Evolutionary conservation across 768 basidiomycete species (phyloP).

Genomic region (Agaricus blazei): DNA sequence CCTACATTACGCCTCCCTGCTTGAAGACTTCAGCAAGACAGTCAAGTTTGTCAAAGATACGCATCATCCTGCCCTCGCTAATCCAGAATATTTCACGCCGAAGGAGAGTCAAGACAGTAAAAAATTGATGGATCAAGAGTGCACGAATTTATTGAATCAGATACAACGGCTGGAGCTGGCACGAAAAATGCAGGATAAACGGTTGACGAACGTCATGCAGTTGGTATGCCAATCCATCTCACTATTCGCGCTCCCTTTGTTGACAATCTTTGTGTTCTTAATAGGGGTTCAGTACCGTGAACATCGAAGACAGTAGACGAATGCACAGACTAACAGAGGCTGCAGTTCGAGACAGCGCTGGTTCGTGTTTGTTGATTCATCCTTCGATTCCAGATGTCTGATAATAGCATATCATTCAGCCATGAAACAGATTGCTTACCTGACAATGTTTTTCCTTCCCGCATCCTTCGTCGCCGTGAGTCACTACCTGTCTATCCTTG

Average conservation of each 20-base stretch:
- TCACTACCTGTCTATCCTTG: neutral
- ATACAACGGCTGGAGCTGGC: constrained; percentile 36
- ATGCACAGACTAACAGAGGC: constrained; percentile 44
- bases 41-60: constrained; percentile 39
- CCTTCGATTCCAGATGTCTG: neutral
- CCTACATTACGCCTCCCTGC: constrained; percentile 42
- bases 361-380: constrained; percentile 2
- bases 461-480: constrained; percentile 43
- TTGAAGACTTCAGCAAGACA: constrained; percentile 42
- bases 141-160: constrained; percentile 35
- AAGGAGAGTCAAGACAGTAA: constrained; percentile 1
- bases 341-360: constrained; percentile 30
- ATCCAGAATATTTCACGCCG: constrained; percentile 6
- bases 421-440: constrained; percentile 50
- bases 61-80: constrained; percentile 32
- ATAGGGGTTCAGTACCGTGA: constrained; percentile 47
- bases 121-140: constrained; percentile 30
- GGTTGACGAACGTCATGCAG: constrained; percentile 40
- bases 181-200: constrained; percentile 28
- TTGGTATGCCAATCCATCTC: constrained; percentile 21
- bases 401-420: constrained; percentile 17
- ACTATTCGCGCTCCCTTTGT: constrained; percentile 22
- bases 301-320: constrained; percentile 40
- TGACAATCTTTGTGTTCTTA: constrained; percentile 19
- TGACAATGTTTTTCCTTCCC: constrained; percentile 61